Conservation (phyloP, 23 red algal genomes). For the Rhodosorus marinus region DNA sequence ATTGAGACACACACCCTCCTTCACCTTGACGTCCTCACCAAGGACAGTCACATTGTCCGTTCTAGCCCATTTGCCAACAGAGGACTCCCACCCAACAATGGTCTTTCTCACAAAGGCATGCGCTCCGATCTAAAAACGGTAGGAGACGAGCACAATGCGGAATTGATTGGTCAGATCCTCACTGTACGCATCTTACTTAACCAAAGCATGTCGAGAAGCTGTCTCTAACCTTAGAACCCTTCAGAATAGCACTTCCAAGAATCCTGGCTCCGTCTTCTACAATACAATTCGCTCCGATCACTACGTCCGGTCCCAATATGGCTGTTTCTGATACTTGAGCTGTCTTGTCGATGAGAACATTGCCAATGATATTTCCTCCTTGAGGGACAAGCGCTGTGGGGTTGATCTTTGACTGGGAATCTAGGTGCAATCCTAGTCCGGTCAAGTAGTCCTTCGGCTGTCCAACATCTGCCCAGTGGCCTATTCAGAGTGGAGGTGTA, state of each 20-base stretch:
- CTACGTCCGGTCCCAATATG: constrained; percentile 80
- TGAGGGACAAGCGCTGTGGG: constrained; percentile 16
- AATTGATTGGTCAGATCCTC: too few relatives aligned
- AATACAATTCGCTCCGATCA: constrained; percentile 65
- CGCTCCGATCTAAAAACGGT: too few relatives aligned
- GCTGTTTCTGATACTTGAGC: constrained; percentile 44
- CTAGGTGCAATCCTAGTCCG: constrained; percentile 43
- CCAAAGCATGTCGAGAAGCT: too few relatives aligned
- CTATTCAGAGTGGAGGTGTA: too few relatives aligned
- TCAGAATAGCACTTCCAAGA: not conserved
- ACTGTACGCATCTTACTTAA: too few relatives aligned
- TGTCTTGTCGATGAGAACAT: constrained; percentile 61
- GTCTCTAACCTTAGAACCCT: too few relatives aligned
- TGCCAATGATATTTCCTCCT: constrained; percentile 46
- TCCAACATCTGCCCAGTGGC: constrained; percentile 94
- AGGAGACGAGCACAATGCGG: too few relatives aligned
- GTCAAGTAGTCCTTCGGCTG: constrained; percentile 81
- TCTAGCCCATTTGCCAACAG: constrained; percentile 77
- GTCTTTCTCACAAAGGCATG: constrained; percentile 45
- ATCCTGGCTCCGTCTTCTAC: constrained; percentile 40
- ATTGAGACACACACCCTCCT: constrained; percentile 72
- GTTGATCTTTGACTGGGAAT: constrained; percentile 7
- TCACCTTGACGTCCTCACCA: constrained; percentile 77
- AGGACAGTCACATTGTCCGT: constrained; percentile 63
- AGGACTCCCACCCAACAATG: constrained; percentile 79